Percentiles rank a stretch among this genome's conserved stretches.
phyloP scores from a whole-genome alignment of 768 basidiomycete genomes.

The Suillus fuscotomentosus region DNA sequence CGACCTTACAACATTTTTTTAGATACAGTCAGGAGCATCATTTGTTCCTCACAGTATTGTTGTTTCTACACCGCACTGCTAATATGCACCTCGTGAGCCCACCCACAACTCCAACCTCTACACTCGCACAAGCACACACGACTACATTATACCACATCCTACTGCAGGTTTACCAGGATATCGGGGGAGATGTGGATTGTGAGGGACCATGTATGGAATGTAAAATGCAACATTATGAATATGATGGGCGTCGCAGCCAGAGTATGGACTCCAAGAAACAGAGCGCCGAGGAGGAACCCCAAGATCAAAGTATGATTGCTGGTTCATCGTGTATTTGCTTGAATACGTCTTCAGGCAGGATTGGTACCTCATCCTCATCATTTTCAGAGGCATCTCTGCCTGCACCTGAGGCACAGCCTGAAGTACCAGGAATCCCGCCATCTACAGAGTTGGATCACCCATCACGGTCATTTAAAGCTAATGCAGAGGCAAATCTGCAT shows the following conservation, averaged over 20 bases:
- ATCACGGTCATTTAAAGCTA: background rate
- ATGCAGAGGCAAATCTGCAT: background rate
- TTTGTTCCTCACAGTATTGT: no score
- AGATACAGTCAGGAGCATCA: no score
- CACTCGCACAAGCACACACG: background rate
- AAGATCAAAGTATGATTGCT: background rate
- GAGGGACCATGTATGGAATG: background rate
- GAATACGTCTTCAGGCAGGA: background rate
- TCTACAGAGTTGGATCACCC: background rate
- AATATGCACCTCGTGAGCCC: background rate
- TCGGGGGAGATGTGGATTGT: background rate
- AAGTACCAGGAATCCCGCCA: no score
- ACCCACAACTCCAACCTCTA: background rate
- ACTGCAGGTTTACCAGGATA: background rate
- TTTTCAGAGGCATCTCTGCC: background rate
- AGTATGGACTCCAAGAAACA: background rate
- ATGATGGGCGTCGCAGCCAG: background rate
- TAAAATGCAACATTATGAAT: background rate
- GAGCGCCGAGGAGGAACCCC: background rate
- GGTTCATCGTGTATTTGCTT: background rate
- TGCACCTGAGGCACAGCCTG: background rate
- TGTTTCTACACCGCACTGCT: no score
- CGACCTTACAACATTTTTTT: no score
- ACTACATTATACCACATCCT: no score
- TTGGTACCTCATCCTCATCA: background rate